Evolutionary conservation across 768 basidiomycete genomes (phyloP), one percentile per base, ranked within the genome.

Genomic region (Mycena floridula): DNA sequence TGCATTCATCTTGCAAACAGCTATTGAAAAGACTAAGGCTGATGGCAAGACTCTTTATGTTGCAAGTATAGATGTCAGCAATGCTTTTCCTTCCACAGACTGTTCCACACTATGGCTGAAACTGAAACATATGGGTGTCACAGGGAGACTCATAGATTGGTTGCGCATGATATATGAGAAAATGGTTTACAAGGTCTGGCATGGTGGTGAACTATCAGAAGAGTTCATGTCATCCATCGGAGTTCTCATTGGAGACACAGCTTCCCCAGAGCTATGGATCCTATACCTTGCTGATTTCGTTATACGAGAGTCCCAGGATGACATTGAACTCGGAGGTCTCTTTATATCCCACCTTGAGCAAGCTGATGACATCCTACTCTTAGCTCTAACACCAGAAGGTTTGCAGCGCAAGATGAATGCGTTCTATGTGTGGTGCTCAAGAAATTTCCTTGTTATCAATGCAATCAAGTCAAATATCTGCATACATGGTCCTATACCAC

Each of bases 1-100:
- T n/a, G n/a, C 55, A 58, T 2, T 64, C 61, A 37, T 55, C 0
- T 51, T 58, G 15, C 48, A 53, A 1, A 37, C 49, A 3, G 46
- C 49, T 7, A 55, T 60, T 12, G 53, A 60, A 18, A 40, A 42
- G 18, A 51, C 55, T 0, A 41, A 46, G 5, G 22, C 46, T 0
- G 5, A 21, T 4, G 47, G 50, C 0, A 24, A 45, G 7, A 43
- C 54, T 1, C 49, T 59, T 1, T 60, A 46, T 27, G 51, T 54
- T 8, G 52, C 51, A 12, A 53, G 50, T n/a, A n/a, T n/a, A n/a
- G n/a, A n/a, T n/a, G n/a, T n/a, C n/a, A n/a, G n/a, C n/a, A n/a
- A n/a, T n/a, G 64, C 65, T 8, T 68, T 66, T 46, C 66, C 66
- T 0, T 65, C 59, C 1, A 57, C 57, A 2, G 56, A 67, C 32